Base-by-base conservation (phyloP, 768 basidiomycete genomes). In the Myochromella boudieri region DNA sequence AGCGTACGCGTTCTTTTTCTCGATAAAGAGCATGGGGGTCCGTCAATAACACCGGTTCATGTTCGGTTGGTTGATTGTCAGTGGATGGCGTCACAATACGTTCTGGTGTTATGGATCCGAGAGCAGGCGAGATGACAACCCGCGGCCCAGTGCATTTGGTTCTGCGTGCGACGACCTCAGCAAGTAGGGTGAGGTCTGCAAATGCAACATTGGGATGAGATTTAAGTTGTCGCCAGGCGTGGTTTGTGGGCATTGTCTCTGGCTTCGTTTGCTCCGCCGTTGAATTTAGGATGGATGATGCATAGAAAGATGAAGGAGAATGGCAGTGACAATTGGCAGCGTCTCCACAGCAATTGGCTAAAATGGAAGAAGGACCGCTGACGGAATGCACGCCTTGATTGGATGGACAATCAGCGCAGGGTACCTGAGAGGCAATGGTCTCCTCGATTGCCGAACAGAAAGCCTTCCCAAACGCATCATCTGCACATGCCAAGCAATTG, bases 141-240 rank as follows among this genome's bases (percentile, higher is more conserved):
- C 74, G 75, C 12, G 90, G 85, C 14, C 88, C 88, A 1, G 74
- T 78, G 60, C 90, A 92, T 61, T 79, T 84, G 33, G 90, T 84
- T 42, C 86, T 76, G 44, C 90, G 87, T 6, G 89, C 84, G 32
- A 95, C 91, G 32, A 95, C 93, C 42, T 91, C 91, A 2, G 93
- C 93, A 34, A 95, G 78, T 43, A 95, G 74, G 2, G 81, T 68
- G 42, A 95, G 72, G 66, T 95, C 90, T 11, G 89, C 81, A 61
- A 93, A 93, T 24, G 84, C 80, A 43, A 89, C 84, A 55, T 92
- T 94, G 2, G 93, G 93, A 65, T 95, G 93, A 9, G 82, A 80
- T 67, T 93, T 92, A 51, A 95, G 73, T 54, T 83, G 83, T 22
- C 78, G 80, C 88, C 91, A 94, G 6, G 91, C 91, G 46, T 84